Evolutionary conservation across 1,284 basidiomycete genomes (phyloP), one percentile per base, ranked within the genome.

Genomic region (Moniliella sp.): DNA sequence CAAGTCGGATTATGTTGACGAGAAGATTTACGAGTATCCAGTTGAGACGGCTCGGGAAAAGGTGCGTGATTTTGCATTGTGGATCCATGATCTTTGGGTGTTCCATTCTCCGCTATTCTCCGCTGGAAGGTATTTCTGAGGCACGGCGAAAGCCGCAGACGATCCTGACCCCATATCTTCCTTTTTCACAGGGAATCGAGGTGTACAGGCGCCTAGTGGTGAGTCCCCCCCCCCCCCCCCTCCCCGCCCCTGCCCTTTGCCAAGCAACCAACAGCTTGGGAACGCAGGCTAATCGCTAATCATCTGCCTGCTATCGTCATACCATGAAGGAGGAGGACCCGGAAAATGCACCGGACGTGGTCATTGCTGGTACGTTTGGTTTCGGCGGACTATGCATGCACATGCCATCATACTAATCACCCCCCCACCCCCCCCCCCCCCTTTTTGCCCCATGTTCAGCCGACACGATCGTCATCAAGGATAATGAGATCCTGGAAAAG

Each of bases 41-140:
- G 79, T 91, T 4, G 75, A 84, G 5, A 94, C 84, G 0, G 82
- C 82, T 2, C 74, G 73, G 1, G 76, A 86, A 45, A 94, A 93
- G 66, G 17, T 21, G 26, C 11, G 19, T 25, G 12, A n/a, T 7
- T 23, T 7, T 7, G 8, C 10, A 10, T 8, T 27, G 10, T 11
- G 26, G 26, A 27, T 7, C 9, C 26, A 9, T 13, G 1, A 5
- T 18, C 23, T 16, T 29, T 23, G 8, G 21, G 28, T 15, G 3
- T 5, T 4, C 13, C 8, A 15, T n/a, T 7, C 21, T 23, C 8
- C 7, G 21, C 21, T 23, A n/a, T 7, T 3, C 5, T 13, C 1
- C 4, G 15, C 23, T 16, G n/a, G n/a, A n/a, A n/a, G n/a, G n/a
- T n/a, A n/a, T n/a, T n/a, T n/a, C n/a, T n/a, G n/a, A n/a, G n/a